Percentiles rank a stretch among this genome's conserved stretches.
phyloP scores from a whole-genome alignment of 345 rosid genomes.

The Citrus reticulata region DNA sequence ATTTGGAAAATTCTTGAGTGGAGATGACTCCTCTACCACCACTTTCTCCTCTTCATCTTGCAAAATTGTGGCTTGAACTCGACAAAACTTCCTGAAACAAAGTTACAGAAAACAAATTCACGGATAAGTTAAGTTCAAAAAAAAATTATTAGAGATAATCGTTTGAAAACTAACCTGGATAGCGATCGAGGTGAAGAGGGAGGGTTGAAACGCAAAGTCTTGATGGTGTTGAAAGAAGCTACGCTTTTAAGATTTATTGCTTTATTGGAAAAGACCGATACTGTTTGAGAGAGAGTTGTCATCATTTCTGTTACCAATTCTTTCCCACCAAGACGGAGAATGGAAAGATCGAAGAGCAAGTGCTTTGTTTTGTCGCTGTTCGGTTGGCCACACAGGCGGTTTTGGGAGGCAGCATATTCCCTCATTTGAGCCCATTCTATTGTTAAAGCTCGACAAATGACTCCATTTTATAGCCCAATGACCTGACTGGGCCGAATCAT shows the following conservation, averaged over 20 bases:
- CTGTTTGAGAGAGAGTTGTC: slow-evolving; percentile 19
- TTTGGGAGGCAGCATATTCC: not conserved
- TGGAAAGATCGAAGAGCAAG: not conserved
- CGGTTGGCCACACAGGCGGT: not conserved
- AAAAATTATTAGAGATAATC: not conserved
- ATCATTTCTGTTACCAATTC: slow-evolving; percentile 15
- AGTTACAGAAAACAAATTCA: slow-evolving; percentile 8
- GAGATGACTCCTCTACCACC: slow-evolving; percentile 61
- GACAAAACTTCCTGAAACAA: slow-evolving; percentile 36
- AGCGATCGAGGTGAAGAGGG: slow-evolving; percentile 23
- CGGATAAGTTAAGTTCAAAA: not conserved
- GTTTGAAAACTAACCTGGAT: slow-evolving; percentile 28
- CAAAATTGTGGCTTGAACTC: slow-evolving; percentile 52
- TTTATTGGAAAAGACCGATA: slow-evolving; percentile 14
- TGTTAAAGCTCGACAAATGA: not conserved
- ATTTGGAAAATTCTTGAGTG: slow-evolving; percentile 35
- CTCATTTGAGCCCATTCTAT: not conserved
- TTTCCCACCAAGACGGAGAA: not conserved
- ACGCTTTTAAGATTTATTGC: slow-evolving; percentile 15
- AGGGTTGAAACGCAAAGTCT: slow-evolving; percentile 20
- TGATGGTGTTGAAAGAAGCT: slow-evolving; percentile 20
- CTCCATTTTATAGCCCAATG: not conserved
- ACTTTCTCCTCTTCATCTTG: slow-evolving; percentile 75
- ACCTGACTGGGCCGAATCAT: not conserved
- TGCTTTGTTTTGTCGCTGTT: not conserved